Evolutionary conservation across 352 stramenopile genomes (phyloP), one percentile per base, ranked within the genome.

Genomic region (Phytophthora quininea): DNA sequence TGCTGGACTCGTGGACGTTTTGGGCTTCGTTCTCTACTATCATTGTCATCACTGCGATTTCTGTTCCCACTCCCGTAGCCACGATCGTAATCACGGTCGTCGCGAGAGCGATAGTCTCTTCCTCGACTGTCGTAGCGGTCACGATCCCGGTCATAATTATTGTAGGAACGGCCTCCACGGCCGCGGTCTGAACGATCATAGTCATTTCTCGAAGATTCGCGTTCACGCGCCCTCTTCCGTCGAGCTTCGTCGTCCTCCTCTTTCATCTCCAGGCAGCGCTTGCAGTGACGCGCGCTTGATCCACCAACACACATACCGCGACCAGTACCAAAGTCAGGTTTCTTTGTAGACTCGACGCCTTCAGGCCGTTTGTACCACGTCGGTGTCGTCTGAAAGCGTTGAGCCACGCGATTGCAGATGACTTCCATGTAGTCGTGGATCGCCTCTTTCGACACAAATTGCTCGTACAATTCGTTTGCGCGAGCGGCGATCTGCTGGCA

Each of bases 391-490:
- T 86, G 73, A 62, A 98, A 98, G 12, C 93, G 81, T 62, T 94
- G 83, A 1, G 97, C 92, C 49, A 99, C 92, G 64, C 93, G 82
- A 48, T 97, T 90, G 65, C 89, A 97, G 35, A 98, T 92, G 71
- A 99, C 89, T 84, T 99, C 90, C 59, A 99, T 85, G 77, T 99
- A 99, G 77, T 99, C 97, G 51, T 99, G 81, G 63, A 98, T 92
- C 15, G 93, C 90, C 53, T 96, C 88, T 64, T 97, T 95, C 14
- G 79, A 92, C 33, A 98, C 73, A 55, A 92, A 98, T 15, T 91
- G 91, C 35, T 99, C 90, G 66, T 99, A 99, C 54, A 99, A 87
- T 49, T 89, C 80, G 42, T 92, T 90, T 12, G 97, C 97, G 46
- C 97, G 97, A n/a, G 88, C 82, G 2, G 95, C 97, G 73, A 99